Base-by-base conservation (phyloP, 768 basidiomycete genomes). In the Amanita molliuscula region DNA sequence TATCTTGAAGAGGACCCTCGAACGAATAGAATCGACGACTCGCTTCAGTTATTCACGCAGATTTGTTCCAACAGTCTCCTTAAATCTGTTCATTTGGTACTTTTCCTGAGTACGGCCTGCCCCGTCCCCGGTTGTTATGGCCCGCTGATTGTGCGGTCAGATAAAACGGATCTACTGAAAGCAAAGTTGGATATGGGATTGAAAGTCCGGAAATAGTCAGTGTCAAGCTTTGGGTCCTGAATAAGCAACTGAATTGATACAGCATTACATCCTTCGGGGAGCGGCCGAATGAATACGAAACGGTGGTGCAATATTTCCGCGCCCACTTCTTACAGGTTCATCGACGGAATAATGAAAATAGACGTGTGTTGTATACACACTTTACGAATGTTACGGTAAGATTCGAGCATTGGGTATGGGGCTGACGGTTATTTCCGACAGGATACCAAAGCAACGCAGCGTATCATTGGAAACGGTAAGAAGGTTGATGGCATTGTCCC, bases 1-100 rank as follows among this genome's bases (percentile, higher is more conserved):
- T 90, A 89, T 62, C 72, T 92, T 20, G 85, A 90, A 60, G 89
- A 92, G 68, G 89, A 92, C 59, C 83, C 84, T 25, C 76, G 83
- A 51, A 84, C 84, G 35, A 92, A 92, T 57, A 72, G 89, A 44
- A 88, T 92, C 28, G 87, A 91, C 54, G 89, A 92, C 61, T 90
- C 88, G 0, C 66, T 92, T n/a, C 88, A 88, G 65, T 70, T 91
- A 20, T 92, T 89, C 63, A 89, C 86, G 4, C 77, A 88, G 58
- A 88, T 91, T 9, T 90, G 88, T 60, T 82, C 84, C 29, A 91
- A 90, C 61, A 74, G 77, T 29, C 73, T 91, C 45, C 69, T 92
- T 45, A 88, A 88, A 62, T 82, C 75, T 34, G 83, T 80, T 21
- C 74, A 78, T 58, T 58, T 79, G 20, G 74, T 79, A 13, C 63